Conservation (phyloP, 345 rosid species). For the Populus ilicifolia region DNA sequence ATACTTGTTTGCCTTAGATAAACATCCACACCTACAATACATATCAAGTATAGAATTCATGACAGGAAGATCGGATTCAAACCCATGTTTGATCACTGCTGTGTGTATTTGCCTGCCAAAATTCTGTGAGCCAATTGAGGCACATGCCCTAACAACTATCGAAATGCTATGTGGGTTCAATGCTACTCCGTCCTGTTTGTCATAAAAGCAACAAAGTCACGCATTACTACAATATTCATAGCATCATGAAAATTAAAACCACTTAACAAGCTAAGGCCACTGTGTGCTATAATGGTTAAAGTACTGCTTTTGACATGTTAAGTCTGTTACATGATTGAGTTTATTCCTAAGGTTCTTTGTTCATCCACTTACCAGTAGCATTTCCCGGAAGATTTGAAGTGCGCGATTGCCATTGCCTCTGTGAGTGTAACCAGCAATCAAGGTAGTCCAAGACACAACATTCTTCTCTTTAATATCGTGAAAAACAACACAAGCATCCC, state of each 20-base stretch:
- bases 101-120: slow-evolving; percentile 71
- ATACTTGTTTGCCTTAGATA: slow-evolving; percentile 52
- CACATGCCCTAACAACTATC: slow-evolving; percentile 79
- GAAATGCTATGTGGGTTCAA: slow-evolving; percentile 65
- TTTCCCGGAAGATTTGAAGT: slow-evolving; percentile 56
- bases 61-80: slow-evolving; percentile 66
- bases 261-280: background rate
- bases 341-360: background rate
- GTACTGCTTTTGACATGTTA: background rate
- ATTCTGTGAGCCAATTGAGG: slow-evolving; percentile 49
- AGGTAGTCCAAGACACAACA: slow-evolving; percentile 74
- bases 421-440: slow-evolving; percentile 81
- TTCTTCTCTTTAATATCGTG: slow-evolving; percentile 45
- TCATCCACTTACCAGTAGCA: slow-evolving; percentile 50
- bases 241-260: background rate
- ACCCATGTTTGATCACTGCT: slow-evolving; percentile 50
- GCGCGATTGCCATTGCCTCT: slow-evolving; percentile 60
- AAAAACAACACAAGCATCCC: slow-evolving; percentile 57
- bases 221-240: background rate
- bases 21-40: slow-evolving; percentile 74
- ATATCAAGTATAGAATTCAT: slow-evolving; percentile 83
- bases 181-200: slow-evolving; percentile 55
- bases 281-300: background rate
- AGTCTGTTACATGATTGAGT: background rate
- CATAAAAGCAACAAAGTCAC: slow-evolving; percentile 11